phyloP scores from a whole-genome alignment of 2,329 filamentous ascomycete genomes.

The Paracoccidioides brasiliensis region DNA sequence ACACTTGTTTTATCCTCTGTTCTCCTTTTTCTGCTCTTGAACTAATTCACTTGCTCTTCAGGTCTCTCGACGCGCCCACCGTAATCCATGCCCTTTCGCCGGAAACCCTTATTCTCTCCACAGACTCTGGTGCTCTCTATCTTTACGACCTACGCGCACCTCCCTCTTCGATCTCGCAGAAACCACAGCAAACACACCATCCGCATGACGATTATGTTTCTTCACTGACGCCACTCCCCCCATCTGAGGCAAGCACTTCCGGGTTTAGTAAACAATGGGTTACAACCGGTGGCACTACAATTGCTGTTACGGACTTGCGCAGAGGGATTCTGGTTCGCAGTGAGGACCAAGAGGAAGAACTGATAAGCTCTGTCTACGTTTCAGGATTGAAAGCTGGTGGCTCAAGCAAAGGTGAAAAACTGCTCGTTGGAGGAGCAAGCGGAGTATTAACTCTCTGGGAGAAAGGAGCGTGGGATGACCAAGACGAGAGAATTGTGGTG shows the following conservation, averaged over 20 bases:
- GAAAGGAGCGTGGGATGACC: slow-evolving; percentile 86
- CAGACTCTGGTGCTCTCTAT: slow-evolving; percentile 80
- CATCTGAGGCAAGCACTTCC: slow-evolving; percentile 67
- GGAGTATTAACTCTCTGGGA: slow-evolving; percentile 91
- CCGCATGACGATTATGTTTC: slow-evolving; percentile 92
- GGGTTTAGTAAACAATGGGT: slow-evolving; percentile 92
- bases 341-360: slow-evolving; percentile 88
- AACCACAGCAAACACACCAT: slow-evolving; percentile 64
- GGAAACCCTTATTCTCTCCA: slow-evolving; percentile 75
- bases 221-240: slow-evolving; percentile 69
- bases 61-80: slow-evolving; percentile 54
- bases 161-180: slow-evolving; percentile 41
- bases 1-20: not conserved
- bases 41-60: not conserved
- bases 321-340: slow-evolving; percentile 76
- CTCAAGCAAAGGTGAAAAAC: slow-evolving; percentile 57
- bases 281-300: slow-evolving; percentile 78
- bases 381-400: slow-evolving; percentile 56
- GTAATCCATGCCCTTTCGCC: slow-evolving; percentile 74
- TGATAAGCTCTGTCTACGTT: slow-evolving; percentile 70
- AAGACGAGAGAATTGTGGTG: slow-evolving; percentile 76
- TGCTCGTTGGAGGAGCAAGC: slow-evolving; percentile 63
- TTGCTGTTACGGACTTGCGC: slow-evolving; percentile 79
- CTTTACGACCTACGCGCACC: slow-evolving; percentile 69
- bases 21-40: not conserved